Evolutionary conservation across 2,329 filamentous ascomycete genomes (phyloP).

Genomic region (Alternaria sp.): DNA sequence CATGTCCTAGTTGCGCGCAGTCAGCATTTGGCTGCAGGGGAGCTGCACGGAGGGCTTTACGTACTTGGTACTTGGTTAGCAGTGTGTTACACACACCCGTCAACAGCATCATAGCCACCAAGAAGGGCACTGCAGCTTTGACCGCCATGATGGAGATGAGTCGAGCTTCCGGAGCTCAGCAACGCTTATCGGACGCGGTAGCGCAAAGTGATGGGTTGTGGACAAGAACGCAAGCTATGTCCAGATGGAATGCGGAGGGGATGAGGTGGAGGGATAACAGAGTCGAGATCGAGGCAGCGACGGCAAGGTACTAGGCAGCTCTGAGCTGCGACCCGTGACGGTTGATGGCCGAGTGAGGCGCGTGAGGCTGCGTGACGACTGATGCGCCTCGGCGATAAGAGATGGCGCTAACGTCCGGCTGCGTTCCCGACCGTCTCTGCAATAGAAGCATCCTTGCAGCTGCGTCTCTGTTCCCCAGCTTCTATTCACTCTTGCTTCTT

Average conservation of each 20-base stretch:
- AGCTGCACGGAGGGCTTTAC: constrained; percentile 18
- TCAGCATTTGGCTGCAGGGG: constrained; percentile 26
- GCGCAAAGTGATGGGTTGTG: background rate
- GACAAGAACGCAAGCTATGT: constrained; percentile 21
- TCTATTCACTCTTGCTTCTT: background rate
- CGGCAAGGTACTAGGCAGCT: constrained; percentile 31
- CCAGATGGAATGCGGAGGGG: constrained; percentile 5
- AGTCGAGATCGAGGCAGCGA: constrained; percentile 11
- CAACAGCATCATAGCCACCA: constrained; percentile 95
- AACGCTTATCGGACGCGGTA: constrained; percentile 19
- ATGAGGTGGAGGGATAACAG: constrained; percentile 5
- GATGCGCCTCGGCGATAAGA: constrained; percentile 37
- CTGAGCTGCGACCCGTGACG: constrained; percentile 35
- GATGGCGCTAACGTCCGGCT: constrained; percentile 13
- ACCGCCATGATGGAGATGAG: constrained; percentile 67
- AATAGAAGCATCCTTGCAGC: background rate
- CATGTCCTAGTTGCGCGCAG: constrained; percentile 72
- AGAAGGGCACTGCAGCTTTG: constrained; percentile 76
- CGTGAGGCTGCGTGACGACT: constrained; percentile 41
- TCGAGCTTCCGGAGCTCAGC: constrained; percentile 24
- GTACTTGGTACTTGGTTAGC: constrained; percentile 92
- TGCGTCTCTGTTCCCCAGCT: background rate
- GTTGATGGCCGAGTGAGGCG: constrained; percentile 31
- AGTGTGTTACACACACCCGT: constrained; percentile 97
- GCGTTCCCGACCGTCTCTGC: background rate